These are phyloP conservation scores for Pythium sukuiense DNA, from an alignment of 352 stramenopile genomes.

Conservation along the genomic window DNA sequence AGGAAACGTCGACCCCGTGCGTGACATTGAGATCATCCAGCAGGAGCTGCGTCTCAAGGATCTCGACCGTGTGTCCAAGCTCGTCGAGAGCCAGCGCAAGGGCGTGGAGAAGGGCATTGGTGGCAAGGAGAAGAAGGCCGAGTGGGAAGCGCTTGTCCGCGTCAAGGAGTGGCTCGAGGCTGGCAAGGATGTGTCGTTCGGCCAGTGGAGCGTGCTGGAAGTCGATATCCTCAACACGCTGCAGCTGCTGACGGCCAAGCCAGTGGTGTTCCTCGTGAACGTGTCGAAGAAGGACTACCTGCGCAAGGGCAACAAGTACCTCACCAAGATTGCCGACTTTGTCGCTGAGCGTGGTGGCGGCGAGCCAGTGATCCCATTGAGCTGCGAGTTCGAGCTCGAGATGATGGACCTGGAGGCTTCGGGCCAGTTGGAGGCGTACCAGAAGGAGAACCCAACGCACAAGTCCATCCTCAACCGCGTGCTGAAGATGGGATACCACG, in stretches of 20 bases:
- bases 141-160: conserved; percentile 88
- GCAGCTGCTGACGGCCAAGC: conserved; percentile 93
- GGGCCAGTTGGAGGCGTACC: conserved; percentile 63
- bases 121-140: conserved; percentile 96
- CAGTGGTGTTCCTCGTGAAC: conserved; percentile 99
- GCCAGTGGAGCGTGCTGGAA: conserved; percentile 84
- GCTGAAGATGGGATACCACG: conserved; percentile 97
- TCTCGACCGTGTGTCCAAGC: conserved; percentile 87
- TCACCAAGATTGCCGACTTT: conserved; percentile 97
- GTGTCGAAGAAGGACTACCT: conserved; percentile 99
- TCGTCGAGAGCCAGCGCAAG: conserved; percentile 77
- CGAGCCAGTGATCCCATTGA: conserved; percentile 91
- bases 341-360: conserved; percentile 96
- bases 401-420: conserved; percentile 72
- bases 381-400: conserved; percentile 94
- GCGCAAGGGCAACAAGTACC: conserved; percentile 97
- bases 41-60: conserved; percentile 98
- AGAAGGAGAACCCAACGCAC: conserved; percentile 82
- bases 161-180: conserved; percentile 81
- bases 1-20: conserved; percentile 97
- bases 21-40: conserved; percentile 99
- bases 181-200: conserved; percentile 91
- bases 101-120: conserved; percentile 87
- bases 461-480: conserved; percentile 96
- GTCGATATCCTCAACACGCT: conserved; percentile 92